Evolutionary conservation across 306 rosid genomes (phyloP), one percentile per base, ranked within the genome.

Genomic region (Prunus davidiana): DNA sequence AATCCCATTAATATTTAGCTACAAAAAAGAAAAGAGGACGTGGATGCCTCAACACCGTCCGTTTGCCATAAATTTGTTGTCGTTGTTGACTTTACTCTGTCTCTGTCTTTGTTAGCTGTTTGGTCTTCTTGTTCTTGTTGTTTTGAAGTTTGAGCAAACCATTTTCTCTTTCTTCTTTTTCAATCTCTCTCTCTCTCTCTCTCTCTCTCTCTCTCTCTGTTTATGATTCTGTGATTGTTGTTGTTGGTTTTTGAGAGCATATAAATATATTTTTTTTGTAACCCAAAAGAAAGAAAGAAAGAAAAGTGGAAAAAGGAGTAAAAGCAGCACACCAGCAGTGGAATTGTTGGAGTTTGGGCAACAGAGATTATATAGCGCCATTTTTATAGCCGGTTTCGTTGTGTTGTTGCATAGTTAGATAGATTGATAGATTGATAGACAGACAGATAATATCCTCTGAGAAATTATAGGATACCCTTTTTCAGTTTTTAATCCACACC

Each of bases 11-110:
- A 27, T n/a, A 49, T 67, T 24, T 41, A 30, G n/a, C 20, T 4
- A 10, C n/a, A 49, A 25, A 16, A 52, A 15, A 60, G 30, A 4
- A 58, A 28, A 3, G 73, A 47, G 41, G 57, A 86, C 91, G 92
- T 91, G 97, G 91, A 73, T 20, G 50, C 65, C 63, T 80, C 72
- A 84, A n/a, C 82, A 76, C 91, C 93, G 88, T 87, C 76, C 11
- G 61, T 78, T 86, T 82, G 20, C 22, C 70, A 41, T 41, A 38
- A 52, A 46, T 60, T 27, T 61, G 28, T n/a, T 46, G 46, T 62
- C 16, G 16, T 19, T 64, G 27, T 64, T 46, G 69, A 73, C 77
- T 46, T 27, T 46, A 18, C 28, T n/a, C 58, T 73, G 69, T 73
- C 68, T 45, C 57, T 19, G 60, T 61, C 38, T 28, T 9, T 8